These are phyloP conservation scores for Raffaelea arxii DNA, from an alignment of 2,329 filamentous ascomycete species.

Conservation along the genomic window DNA sequence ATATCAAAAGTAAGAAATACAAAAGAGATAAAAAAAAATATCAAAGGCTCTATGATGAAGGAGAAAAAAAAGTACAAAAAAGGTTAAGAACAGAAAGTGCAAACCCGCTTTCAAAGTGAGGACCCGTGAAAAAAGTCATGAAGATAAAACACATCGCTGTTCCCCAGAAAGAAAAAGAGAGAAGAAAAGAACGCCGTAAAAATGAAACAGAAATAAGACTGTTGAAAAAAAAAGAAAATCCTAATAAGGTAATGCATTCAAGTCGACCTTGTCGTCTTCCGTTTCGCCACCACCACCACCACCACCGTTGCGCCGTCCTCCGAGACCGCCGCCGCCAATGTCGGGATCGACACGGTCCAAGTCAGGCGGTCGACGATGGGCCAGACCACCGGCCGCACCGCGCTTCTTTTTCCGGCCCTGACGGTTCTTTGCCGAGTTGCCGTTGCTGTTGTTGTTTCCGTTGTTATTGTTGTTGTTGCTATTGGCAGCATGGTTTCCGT, in stretches of 20 bases:
- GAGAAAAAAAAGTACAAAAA: no score
- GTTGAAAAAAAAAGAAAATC: neutral
- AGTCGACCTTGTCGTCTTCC: conserved; percentile 12
- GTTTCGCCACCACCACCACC: conserved; percentile 1
- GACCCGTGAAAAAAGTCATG: no score
- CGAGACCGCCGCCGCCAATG: conserved; percentile 10
- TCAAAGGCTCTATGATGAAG: no score
- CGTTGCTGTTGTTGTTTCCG: neutral
- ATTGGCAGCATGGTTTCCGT: neutral
- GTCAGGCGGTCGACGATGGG: conserved; percentile 9
- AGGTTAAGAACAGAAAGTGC: no score
- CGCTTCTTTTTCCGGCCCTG: conserved; percentile 13
- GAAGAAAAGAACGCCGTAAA: neutral
- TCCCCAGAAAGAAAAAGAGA: no score
- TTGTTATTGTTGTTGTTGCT: neutral
- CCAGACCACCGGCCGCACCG: conserved; percentile 6
- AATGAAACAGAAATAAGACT: neutral
- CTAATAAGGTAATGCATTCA: conserved; percentile 13
- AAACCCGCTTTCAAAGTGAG: no score
- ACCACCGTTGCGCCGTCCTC: neutral
- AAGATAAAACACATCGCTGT: no score
- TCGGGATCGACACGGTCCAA: conserved; percentile 14
- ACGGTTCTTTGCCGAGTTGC: conserved; percentile 1
- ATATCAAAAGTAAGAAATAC: no score
- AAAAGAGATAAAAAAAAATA: no score